A percentile compares a stretch with the other conserved stretches of the same genome.
phyloP scores from a whole-genome alignment of 768 basidiomycete genomes.

The Boletus huronensis region DNA sequence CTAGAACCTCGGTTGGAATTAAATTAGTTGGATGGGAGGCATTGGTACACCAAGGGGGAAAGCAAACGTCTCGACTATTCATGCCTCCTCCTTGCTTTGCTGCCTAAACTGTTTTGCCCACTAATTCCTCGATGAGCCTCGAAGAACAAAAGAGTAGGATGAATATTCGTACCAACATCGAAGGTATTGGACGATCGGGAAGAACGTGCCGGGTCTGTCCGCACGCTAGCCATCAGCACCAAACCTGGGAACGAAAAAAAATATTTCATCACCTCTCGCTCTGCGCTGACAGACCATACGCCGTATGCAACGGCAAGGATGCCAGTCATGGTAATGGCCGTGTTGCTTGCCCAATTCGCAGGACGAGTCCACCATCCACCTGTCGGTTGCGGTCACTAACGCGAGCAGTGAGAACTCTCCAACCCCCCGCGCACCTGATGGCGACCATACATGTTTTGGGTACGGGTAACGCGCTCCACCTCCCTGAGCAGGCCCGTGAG shows the following conservation, averaged over 20 bases:
- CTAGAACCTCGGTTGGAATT: not conserved
- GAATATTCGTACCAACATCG: constrained; percentile 57
- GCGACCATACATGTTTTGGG: constrained; percentile 94
- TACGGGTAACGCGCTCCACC: constrained; percentile 87
- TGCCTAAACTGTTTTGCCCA: constrained; percentile 51
- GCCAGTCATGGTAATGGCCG: constrained; percentile 66
- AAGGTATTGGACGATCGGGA: constrained; percentile 72
- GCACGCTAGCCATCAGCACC: constrained; percentile 2
- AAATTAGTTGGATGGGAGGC: not conserved
- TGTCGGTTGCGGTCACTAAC: constrained; percentile 26
- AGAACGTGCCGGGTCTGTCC: constrained; percentile 53
- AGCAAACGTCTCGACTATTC: constrained; percentile 1
- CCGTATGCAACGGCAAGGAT: constrained; percentile 64
- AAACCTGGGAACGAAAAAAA: not conserved
- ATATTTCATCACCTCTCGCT: constrained; percentile 58
- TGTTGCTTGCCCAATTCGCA: constrained; percentile 85
- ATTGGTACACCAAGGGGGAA: not conserved
- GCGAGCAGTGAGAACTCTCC: not conserved
- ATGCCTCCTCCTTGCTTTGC: constrained; percentile 15
- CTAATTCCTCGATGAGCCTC: constrained; percentile 25
- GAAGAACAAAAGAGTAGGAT: not conserved
- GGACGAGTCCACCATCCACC: constrained; percentile 97
- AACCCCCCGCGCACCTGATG: constrained; percentile 60
- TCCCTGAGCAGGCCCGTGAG: constrained; percentile 45
- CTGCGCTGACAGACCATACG: constrained; percentile 71